Evolutionary conservation across 345 rosid species (phyloP), one percentile per base, ranked within the genome.

Genomic region (Camelina hispida): DNA sequence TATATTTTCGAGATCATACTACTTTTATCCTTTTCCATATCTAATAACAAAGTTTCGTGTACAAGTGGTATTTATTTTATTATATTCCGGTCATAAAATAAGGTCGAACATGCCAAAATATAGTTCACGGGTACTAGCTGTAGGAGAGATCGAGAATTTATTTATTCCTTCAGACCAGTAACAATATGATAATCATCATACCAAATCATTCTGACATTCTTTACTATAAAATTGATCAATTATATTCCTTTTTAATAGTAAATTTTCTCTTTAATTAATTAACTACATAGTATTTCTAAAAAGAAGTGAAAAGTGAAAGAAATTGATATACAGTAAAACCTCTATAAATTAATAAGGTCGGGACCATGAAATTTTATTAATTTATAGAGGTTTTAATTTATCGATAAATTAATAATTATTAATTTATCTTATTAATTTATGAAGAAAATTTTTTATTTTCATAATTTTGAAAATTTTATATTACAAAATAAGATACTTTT

Each of bases 111-210:
- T 64, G 71, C 63, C 66, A 65, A 65, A 11, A 34, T 20, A 46
- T 63, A 40, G 58, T 46, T 74, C 78, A 65, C 78, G 72, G 78
- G 78, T 12, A 6, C 38, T 54, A 22, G 47, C 51, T 17, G 34
- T 7, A 20, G 51, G 47, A 56, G 18, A 46, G 40, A 73, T 44
- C 50, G 34, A 34, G 16, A 38, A 48, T 30, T 51, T 23, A 38
- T 40, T 72, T 61, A 51, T 72, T 23, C 50, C 4, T 32, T 35
- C 9, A 3, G 48, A 15, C 58, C 34, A 11, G 7, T 44, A 56
- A 12, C 20, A 64, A 11, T 51, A 38, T 42, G 16, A 73, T 64
- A 42, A 63, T n/a, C 57, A 34, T 3, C 56, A 65, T 22, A 9
- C 20, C 11, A 35, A 72, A 43, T 16, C 11, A 50, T 61, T 37